Percentiles rank a stretch among this genome's conserved stretches.
phyloP scores from a whole-genome alignment of 2,329 filamentous ascomycete species.

The Talaromyces verruculosus region DNA sequence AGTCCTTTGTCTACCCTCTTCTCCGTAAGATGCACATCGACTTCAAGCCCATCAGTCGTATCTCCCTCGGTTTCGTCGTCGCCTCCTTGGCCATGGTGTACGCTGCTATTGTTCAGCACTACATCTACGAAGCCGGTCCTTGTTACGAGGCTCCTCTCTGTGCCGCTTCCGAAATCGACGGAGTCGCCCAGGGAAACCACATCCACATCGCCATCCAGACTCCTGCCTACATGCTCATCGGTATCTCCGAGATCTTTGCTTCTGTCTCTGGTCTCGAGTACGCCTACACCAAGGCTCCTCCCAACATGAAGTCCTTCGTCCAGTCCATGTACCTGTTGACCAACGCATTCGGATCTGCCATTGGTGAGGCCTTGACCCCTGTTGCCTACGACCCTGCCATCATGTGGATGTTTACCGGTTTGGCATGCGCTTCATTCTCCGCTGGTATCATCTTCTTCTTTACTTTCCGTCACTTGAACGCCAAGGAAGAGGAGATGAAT shows the following conservation, averaged over 20 bases:
- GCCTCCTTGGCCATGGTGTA: conserved; percentile 63
- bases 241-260: conserved; percentile 58
- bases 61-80: conserved; percentile 67
- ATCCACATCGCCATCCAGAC: conserved; percentile 49
- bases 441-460: conserved; percentile 51
- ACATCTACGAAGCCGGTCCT: conserved; percentile 55
- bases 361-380: conserved; percentile 63
- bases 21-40: conserved; percentile 63
- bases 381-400: conserved; percentile 63
- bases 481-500: conserved; percentile 53
- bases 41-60: conserved; percentile 75
- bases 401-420: conserved; percentile 64
- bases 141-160: conserved; percentile 50
- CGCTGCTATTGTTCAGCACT: conserved; percentile 57
- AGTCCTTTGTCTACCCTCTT: conserved; percentile 67
- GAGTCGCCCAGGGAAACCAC: conserved; percentile 38
- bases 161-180: conserved; percentile 34
- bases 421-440: conserved; percentile 51
- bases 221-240: conserved; percentile 48
- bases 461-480: conserved; percentile 51
- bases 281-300: conserved; percentile 70
- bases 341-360: conserved; percentile 56
- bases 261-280: conserved; percentile 71
- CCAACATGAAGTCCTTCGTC: conserved; percentile 65
- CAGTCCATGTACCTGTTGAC: conserved; percentile 57